Evolutionary conservation across 208 protist species (phyloP).

Genomic region (Leishmania martiniquensis): DNA sequence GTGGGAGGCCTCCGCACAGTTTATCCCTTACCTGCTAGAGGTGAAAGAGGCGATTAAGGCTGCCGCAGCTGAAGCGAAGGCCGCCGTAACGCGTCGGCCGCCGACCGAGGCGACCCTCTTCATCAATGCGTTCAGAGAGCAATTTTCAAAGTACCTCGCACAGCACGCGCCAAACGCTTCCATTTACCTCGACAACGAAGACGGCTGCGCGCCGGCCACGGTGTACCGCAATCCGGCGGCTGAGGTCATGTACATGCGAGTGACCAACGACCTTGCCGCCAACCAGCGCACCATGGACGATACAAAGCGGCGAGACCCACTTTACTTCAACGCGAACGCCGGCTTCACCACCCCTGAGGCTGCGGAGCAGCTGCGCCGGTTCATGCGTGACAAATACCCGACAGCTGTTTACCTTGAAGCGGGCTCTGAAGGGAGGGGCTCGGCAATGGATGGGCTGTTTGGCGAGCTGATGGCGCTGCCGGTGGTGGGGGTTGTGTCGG

Average conservation of each 20-base stretch:
- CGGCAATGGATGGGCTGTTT: constrained; percentile 26
- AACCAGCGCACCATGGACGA: constrained; percentile 6
- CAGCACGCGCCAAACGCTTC: constrained; percentile 5
- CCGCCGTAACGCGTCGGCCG: background rate
- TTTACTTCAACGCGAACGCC: constrained; percentile 52
- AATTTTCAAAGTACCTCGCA: background rate
- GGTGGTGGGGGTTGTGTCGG: constrained; percentile 40
- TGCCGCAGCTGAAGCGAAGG: background rate
- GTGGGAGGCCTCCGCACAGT: constrained; percentile 55
- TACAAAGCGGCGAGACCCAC: too few species aligned
- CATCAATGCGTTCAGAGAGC: background rate
- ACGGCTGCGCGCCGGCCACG: constrained; percentile 44
- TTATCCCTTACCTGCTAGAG: constrained; percentile 24
- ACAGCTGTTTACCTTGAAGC: constrained; percentile 28
- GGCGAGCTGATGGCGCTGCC: constrained; percentile 46
- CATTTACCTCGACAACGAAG: constrained; percentile 49
- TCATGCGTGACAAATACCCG: constrained; percentile 29
- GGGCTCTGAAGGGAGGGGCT: background rate
- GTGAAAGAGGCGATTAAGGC: background rate
- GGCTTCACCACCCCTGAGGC: constrained; percentile 9
- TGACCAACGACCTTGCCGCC: constrained; percentile 11
- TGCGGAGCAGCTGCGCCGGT: constrained; percentile 23
- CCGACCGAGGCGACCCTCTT: background rate
- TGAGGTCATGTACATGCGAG: constrained; percentile 26
- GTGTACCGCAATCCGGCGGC: constrained; percentile 21